Conservation (phyloP, 148 eudicot species). For the Rhododendron ovatum region DNA sequence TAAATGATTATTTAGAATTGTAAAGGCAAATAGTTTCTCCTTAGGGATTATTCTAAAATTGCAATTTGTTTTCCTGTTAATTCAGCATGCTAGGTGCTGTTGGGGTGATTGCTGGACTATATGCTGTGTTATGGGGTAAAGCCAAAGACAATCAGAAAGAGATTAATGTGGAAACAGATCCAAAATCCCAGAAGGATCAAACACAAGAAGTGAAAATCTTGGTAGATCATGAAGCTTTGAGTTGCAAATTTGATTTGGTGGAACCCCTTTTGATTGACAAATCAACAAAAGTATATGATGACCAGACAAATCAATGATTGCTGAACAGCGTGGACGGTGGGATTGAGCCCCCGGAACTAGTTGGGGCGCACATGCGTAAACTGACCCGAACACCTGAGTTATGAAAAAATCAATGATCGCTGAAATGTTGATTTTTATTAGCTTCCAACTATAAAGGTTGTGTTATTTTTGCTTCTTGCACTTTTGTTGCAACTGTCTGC, state of each 20-base stretch:
- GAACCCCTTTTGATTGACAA: not conserved
- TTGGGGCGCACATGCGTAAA: no score
- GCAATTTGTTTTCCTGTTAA: not conserved
- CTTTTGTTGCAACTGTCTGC: no score
- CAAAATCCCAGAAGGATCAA: constrained; percentile 8
- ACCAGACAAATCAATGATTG: no score
- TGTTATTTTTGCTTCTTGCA: no score
- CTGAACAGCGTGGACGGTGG: not conserved
- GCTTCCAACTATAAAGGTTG: no score
- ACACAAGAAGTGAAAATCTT: constrained; percentile 7
- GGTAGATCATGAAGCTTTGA: constrained; percentile 14
- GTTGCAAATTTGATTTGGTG: constrained; percentile 35
- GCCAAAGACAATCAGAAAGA: constrained; percentile 35
- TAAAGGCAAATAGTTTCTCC: not conserved
- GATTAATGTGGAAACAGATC: not conserved
- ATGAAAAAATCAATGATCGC: no score
- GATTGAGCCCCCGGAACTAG: not conserved
- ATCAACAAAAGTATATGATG: no score
- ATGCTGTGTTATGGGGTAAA: constrained; percentile 79
- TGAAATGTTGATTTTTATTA: no score
- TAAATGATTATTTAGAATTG: no score
- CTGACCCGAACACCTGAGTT: no score
- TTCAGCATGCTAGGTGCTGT: constrained; percentile 53
- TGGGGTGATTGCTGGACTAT: constrained; percentile 53
- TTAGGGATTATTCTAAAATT: not conserved